Conservation (phyloP, 2,329 filamentous ascomycete species). For the Claviceps monticola region DNA sequence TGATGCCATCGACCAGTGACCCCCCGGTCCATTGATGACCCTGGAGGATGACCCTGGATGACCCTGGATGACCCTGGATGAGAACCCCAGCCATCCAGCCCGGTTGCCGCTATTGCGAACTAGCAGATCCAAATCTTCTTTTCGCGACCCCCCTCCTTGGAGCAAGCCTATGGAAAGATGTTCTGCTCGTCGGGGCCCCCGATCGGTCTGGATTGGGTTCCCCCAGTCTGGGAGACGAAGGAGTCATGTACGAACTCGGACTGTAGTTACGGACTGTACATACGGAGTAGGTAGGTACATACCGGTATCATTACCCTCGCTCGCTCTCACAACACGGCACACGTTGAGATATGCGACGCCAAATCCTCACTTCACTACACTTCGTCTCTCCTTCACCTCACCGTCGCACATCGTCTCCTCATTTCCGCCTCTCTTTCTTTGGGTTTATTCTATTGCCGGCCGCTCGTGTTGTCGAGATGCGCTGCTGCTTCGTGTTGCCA, state of each 20-base stretch:
- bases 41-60: too few relatives aligned
- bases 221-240: neutral
- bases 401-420: neutral
- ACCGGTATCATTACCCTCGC: too few relatives aligned
- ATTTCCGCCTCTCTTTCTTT: neutral
- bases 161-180: too few relatives aligned
- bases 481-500: neutral
- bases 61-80: too few relatives aligned
- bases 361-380: too few relatives aligned
- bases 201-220: neutral
- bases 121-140: conserved; percentile 4
- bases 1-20: too few relatives aligned
- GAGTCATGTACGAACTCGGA: neutral
- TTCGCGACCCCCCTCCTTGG: neutral
- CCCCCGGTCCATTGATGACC: too few relatives aligned
- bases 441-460: neutral
- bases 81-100: too few relatives aligned
- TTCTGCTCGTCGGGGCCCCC: neutral
- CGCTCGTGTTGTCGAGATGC: conserved; percentile 3
- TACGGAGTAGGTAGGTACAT: neutral
- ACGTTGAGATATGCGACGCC: too few relatives aligned
- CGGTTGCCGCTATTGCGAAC: neutral
- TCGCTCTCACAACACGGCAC: too few relatives aligned
- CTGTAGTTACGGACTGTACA: too few relatives aligned
- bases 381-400: neutral